phyloP scores from a whole-genome alignment of 2,329 filamentous ascomycete species.

The Diaporthe citri region DNA sequence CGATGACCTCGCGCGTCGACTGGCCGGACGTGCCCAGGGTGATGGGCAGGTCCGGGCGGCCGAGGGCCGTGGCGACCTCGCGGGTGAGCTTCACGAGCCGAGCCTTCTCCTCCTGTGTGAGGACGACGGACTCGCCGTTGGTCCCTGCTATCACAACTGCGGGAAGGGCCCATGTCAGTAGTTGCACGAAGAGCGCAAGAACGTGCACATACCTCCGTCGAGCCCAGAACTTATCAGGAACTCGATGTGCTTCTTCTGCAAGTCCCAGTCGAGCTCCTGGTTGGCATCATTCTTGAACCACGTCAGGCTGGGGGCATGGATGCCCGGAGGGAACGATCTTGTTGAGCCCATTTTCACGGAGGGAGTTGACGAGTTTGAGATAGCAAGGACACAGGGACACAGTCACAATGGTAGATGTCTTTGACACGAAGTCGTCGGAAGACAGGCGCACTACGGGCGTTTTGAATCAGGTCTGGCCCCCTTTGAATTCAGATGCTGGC shows the following conservation, averaged over 20 bases:
- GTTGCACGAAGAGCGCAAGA: neutral
- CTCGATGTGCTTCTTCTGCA: slow-evolving; percentile 65
- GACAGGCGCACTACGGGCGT: neutral
- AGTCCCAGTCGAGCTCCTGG: slow-evolving; percentile 68
- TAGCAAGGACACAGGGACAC: neutral
- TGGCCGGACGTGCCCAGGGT: slow-evolving; percentile 77
- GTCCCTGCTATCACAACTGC: slow-evolving; percentile 76
- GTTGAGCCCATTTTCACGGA: slow-evolving; percentile 16
- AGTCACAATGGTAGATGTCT: neutral
- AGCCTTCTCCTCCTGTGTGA: slow-evolving; percentile 73
- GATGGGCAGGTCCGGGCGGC: slow-evolving; percentile 69
- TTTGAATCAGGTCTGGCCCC: neutral
- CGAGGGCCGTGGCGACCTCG: slow-evolving; percentile 67
- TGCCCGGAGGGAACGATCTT: slow-evolving; percentile 60
- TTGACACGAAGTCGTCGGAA: neutral
- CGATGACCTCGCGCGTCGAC: slow-evolving; percentile 75
- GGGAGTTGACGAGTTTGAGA: neutral
- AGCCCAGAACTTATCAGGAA: slow-evolving; percentile 66
- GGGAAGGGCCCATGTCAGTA: slow-evolving; percentile 37
- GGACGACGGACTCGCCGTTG: slow-evolving; percentile 80
- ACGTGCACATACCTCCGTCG: slow-evolving; percentile 57
- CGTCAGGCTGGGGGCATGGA: slow-evolving; percentile 69
- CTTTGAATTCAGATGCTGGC: neutral
- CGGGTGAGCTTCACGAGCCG: slow-evolving; percentile 72
- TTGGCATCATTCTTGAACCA: slow-evolving; percentile 62